phyloP scores from a whole-genome alignment of 2,329 filamentous ascomycete species.

The Botryosphaeria dothidea region DNA sequence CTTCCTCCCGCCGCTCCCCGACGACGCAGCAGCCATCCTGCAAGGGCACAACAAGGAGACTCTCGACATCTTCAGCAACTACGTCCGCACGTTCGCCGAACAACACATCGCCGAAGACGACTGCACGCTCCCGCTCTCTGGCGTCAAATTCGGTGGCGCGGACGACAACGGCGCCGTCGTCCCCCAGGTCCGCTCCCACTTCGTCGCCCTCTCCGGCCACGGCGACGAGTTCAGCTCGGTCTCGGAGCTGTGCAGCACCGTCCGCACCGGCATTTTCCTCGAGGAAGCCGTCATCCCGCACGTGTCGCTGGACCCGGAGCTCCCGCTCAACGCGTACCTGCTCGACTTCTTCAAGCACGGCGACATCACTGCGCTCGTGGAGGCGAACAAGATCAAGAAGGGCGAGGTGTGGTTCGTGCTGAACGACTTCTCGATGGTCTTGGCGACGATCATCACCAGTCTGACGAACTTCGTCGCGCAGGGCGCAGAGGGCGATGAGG shows the following conservation, averaged over 20 bases:
- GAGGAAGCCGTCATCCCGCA: conserved; percentile 73
- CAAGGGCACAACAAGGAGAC: conserved; percentile 65
- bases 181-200: conserved; percentile 62
- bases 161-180: not conserved
- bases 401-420: conserved; percentile 73
- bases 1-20: conserved; percentile 64
- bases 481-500: conserved; percentile 45
- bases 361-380: conserved; percentile 59
- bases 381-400: conserved; percentile 65
- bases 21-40: conserved; percentile 58
- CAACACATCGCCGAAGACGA: conserved; percentile 60
- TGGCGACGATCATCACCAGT: conserved; percentile 72
- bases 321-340: conserved; percentile 66
- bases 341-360: conserved; percentile 79
- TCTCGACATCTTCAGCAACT: conserved; percentile 65
- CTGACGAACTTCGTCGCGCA: conserved; percentile 60
- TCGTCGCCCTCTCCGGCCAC: conserved; percentile 70
- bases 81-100: conserved; percentile 68
- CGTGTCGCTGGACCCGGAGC: conserved; percentile 57
- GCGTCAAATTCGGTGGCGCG: conserved; percentile 44
- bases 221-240: conserved; percentile 69
- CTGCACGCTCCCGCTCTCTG: conserved; percentile 59
- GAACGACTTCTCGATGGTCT: conserved; percentile 65
- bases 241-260: conserved; percentile 65
- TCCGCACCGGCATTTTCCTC: conserved; percentile 69